Conservation (phyloP, 192 early-diverging fungal species). For the Kappamyces sp. region DNA sequence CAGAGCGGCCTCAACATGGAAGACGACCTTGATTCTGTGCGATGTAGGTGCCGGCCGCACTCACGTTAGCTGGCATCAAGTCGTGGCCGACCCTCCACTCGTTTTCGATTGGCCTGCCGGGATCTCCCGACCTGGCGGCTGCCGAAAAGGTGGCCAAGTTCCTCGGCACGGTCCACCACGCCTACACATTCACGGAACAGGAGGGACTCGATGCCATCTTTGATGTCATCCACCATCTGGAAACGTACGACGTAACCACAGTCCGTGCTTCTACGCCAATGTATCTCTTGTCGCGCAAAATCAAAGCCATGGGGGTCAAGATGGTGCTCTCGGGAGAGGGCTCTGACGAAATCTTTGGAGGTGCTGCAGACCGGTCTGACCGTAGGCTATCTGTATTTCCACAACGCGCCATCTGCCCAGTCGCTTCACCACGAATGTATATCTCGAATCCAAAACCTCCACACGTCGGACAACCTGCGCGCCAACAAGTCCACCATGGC, state of each 20-base stretch:
- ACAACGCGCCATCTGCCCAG: conserved; percentile 75
- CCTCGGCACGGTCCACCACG: conserved; percentile 89
- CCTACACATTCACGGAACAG: conserved; percentile 92
- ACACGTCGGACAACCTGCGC: conserved; percentile 92
- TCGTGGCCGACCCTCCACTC: conserved; percentile 92
- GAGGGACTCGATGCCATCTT: conserved; percentile 92
- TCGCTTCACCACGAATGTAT: conserved; percentile 89
- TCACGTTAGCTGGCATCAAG: conserved; percentile 28
- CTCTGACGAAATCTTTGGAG: conserved; percentile 94
- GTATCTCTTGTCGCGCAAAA: conserved; percentile 96
- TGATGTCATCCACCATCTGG: conserved; percentile 95
- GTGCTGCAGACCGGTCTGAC: conserved; percentile 22
- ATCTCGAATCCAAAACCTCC: conserved; percentile 91
- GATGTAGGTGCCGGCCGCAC: conserved; percentile 43
- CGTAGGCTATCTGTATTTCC: conserved; percentile 91
- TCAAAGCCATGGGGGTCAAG: conserved; percentile 98
- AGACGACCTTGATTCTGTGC: conserved; percentile 45
- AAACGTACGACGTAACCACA: conserved; percentile 99
- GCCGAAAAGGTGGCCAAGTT: conserved; percentile 86
- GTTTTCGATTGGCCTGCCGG: conserved; percentile 91
- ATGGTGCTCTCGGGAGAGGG: conserved; percentile 99
- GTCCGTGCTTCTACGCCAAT: conserved; percentile 98
- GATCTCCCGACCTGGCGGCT: conserved; percentile 87
- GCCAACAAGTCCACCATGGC: conserved; percentile 99
- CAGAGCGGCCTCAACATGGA: conserved; percentile 41